Conservation (phyloP, 768 basidiomycete species). For the Phanerochaete sordida region DNA sequence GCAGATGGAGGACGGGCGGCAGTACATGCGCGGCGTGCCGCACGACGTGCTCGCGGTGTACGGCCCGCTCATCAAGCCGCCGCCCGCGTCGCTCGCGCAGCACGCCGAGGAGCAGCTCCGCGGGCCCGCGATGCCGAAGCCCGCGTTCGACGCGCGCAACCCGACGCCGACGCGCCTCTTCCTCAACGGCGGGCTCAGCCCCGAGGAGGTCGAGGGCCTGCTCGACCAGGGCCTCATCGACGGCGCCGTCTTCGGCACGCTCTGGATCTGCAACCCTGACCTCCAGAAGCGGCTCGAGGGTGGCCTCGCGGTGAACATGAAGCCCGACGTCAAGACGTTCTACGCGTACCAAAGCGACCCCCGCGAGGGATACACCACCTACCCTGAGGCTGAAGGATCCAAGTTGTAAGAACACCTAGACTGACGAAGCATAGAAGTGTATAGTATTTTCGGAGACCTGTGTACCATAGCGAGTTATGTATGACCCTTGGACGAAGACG, state of each 20-base stretch:
- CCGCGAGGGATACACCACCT: constrained; percentile 2
- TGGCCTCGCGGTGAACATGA: background rate
- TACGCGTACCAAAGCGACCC: background rate
- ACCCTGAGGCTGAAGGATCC: background rate
- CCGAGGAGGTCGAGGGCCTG: constrained; percentile 1
- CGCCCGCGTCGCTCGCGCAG: background rate
- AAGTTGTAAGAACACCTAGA: background rate
- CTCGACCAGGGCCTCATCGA: constrained; percentile 2
- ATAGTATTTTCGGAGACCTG: background rate
- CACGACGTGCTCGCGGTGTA: constrained; percentile 8
- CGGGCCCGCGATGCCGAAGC: constrained; percentile 5
- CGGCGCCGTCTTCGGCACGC: constrained; percentile 2
- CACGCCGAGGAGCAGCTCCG: background rate
- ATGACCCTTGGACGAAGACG: too few species aligned
- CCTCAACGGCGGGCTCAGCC: background rate
- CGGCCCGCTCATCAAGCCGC: constrained; percentile 7
- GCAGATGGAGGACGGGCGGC: background rate
- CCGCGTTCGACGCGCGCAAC: background rate
- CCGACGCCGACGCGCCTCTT: constrained; percentile 11
- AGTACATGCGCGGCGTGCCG: constrained; percentile 3
- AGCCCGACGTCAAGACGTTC: constrained; percentile 2
- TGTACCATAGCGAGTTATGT: too few species aligned
- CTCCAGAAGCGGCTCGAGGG: constrained; percentile 6
- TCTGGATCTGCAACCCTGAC: constrained; percentile 10
- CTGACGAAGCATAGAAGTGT: too few species aligned